Evolutionary conservation across 1,139 yeast genomes (phyloP).

Genomic region (Pichiaceae sp.): DNA sequence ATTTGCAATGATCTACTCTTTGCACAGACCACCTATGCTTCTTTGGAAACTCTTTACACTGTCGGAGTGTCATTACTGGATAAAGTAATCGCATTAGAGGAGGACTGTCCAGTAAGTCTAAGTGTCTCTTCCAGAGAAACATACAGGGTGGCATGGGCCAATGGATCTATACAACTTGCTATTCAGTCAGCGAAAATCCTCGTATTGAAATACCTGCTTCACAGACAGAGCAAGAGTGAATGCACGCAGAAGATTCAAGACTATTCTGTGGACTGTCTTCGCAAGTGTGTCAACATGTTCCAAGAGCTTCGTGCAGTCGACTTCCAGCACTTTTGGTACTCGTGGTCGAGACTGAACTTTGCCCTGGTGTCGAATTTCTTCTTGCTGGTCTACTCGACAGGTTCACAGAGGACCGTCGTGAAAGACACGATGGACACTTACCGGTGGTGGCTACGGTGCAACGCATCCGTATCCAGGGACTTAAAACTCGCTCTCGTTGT

Average conservation of each 20-base stretch:
- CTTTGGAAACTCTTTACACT: neutral
- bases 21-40: neutral
- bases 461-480: slow-evolving; percentile 1
- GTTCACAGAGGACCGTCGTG: neutral
- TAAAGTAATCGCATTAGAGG: neutral
- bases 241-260: neutral
- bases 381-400: slow-evolving; percentile 1
- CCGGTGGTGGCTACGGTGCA: slow-evolving; percentile 4
- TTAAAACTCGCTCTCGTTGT: slow-evolving; percentile 1
- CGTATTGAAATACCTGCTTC: slow-evolving; percentile 1
- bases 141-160: slow-evolving; percentile 1
- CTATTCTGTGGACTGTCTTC: slow-evolving; percentile 3
- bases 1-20: slow-evolving; percentile 1
- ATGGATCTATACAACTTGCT: slow-evolving; percentile 2
- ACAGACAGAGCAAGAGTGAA: neutral
- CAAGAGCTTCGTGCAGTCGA: slow-evolving; percentile 1
- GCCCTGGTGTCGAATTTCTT: slow-evolving; percentile 4
- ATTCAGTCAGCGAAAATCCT: slow-evolving; percentile 1
- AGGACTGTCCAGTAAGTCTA: slow-evolving; percentile 1
- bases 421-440: slow-evolving; percentile 3
- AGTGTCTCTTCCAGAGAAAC: neutral
- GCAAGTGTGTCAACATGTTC: neutral
- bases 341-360: slow-evolving; percentile 6
- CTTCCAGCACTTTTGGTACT: slow-evolving; percentile 6
- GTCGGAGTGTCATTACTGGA: slow-evolving; percentile 1